Evolutionary conservation across 768 basidiomycete species (phyloP).

Genomic region (Rickenella mellea): DNA sequence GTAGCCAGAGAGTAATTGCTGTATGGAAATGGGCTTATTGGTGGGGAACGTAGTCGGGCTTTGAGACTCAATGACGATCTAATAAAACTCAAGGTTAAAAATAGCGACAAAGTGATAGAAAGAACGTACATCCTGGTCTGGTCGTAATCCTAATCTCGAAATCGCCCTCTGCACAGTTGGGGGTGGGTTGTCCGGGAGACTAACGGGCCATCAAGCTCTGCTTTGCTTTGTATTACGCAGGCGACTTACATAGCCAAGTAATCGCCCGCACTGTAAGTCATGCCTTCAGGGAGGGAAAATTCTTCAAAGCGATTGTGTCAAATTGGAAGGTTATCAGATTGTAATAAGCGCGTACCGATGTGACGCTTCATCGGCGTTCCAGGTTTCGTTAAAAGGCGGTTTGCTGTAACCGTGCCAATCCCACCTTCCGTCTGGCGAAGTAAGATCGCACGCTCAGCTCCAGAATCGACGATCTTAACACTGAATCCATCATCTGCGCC

Average conservation of each 20-base stretch:
- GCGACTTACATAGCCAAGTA: constrained; percentile 33
- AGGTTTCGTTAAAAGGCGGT: constrained; percentile 27
- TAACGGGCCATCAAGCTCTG: constrained; percentile 4
- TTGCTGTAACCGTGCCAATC: constrained; percentile 29
- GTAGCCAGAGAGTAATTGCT: constrained; percentile 31
- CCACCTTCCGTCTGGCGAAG: constrained; percentile 30
- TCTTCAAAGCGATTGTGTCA: constrained; percentile 16
- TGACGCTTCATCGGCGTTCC: constrained; percentile 31
- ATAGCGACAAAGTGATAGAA: background rate
- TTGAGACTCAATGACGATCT: constrained; percentile 28
- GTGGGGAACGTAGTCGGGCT: constrained; percentile 32
- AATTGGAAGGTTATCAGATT: background rate
- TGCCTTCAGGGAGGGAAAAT: constrained; percentile 29
- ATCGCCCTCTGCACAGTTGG: constrained; percentile 29
- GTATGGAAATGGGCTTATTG: constrained; percentile 25
- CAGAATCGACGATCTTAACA: constrained; percentile 21
- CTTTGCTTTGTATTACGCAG: background rate
- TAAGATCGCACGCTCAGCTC: constrained; percentile 22
- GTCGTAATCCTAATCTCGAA: constrained; percentile 25
- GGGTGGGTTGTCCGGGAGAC: constrained; percentile 31
- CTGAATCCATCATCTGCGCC: constrained; percentile 9
- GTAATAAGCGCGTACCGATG: constrained; percentile 22
- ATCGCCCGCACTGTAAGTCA: constrained; percentile 33
- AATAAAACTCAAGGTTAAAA: background rate
- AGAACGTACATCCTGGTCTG: constrained; percentile 27